Percentiles rank a stretch among this genome's conserved stretches.
Evolutionary conservation across 2,329 filamentous ascomycete genomes (phyloP).

Genomic region (Aspergillus felis): DNA sequence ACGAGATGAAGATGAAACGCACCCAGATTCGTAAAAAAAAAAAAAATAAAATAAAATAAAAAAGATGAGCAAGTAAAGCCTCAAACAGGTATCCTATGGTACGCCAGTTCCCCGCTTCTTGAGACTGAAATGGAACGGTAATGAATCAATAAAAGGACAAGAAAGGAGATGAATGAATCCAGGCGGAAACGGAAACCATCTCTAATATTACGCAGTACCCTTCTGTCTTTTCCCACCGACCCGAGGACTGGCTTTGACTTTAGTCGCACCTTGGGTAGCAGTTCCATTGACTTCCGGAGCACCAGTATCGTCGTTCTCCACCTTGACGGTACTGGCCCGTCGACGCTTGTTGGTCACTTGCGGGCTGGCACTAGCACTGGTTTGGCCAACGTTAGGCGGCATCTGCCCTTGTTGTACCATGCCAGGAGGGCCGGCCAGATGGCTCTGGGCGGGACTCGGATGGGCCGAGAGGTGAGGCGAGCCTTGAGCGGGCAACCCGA

Average conservation of each 20-base stretch:
- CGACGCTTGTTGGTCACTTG: constrained; percentile 58
- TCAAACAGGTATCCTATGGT: constrained; percentile 27
- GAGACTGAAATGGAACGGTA: constrained; percentile 6
- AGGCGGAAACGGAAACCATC: constrained; percentile 9
- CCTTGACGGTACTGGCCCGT: constrained; percentile 57
- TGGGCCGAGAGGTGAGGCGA: constrained; percentile 51
- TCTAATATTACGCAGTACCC: constrained; percentile 30
- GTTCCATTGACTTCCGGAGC: constrained; percentile 49
- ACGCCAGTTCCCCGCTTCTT: constrained; percentile 27
- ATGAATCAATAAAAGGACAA: constrained; percentile 8
- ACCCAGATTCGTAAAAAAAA: constrained; percentile 8
- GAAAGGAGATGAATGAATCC: constrained; percentile 3
- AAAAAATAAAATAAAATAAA: constrained; percentile 11
- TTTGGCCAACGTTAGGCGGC: constrained; percentile 47
- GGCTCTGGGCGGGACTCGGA: constrained; percentile 44
- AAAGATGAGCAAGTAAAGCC: constrained; percentile 7
- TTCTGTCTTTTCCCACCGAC: constrained; percentile 47
- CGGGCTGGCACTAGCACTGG: constrained; percentile 61
- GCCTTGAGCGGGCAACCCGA: constrained; percentile 47
- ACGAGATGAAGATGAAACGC: constrained; percentile 9
- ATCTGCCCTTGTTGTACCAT: constrained; percentile 57
- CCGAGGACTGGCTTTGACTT: constrained; percentile 47
- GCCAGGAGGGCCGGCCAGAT: constrained; percentile 43
- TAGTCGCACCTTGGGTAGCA: constrained; percentile 30
- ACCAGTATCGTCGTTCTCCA: constrained; percentile 51